Percentiles rank a stretch among this genome's conserved stretches.
These are phyloP conservation scores for Isochrysis galbana DNA, from an alignment of 78 protist genomes.

Conservation along the genomic window DNA sequence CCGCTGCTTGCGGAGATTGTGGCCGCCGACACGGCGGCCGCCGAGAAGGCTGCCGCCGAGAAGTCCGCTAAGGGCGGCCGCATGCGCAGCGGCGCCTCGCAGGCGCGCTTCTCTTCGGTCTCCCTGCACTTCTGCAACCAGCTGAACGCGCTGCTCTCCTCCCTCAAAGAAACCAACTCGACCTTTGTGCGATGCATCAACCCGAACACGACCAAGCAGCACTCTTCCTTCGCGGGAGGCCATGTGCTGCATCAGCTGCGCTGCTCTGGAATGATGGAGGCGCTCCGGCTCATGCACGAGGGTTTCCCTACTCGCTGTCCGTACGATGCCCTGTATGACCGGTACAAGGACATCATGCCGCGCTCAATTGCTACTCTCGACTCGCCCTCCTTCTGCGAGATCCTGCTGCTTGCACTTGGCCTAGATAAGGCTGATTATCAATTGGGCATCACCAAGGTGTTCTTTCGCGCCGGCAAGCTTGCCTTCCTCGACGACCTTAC, in stretches of 20 bases:
- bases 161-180: not conserved
- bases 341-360: slow-evolving; percentile 30
- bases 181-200: slow-evolving; percentile 48
- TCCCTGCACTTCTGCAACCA: not conserved
- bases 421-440: slow-evolving; percentile 11
- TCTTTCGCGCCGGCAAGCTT: slow-evolving; percentile 30
- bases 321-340: slow-evolving; percentile 18
- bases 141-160: not conserved
- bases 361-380: not conserved
- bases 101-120: not conserved
- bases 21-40: not conserved
- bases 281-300: slow-evolving; percentile 34
- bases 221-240: not conserved
- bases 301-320: slow-evolving; percentile 39
- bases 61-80: not conserved
- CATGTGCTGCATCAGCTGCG: slow-evolving; percentile 41
- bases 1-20: not conserved
- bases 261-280: slow-evolving; percentile 41
- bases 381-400: slow-evolving; percentile 39
- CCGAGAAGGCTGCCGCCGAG: not conserved
- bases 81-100: not conserved
- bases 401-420: slow-evolving; percentile 16
- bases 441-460: slow-evolving; percentile 27
- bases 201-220: slow-evolving; percentile 2
- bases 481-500: slow-evolving; percentile 4